phyloP scores from a whole-genome alignment of 257 asterid genomes.

The Henckelia pumila region DNA sequence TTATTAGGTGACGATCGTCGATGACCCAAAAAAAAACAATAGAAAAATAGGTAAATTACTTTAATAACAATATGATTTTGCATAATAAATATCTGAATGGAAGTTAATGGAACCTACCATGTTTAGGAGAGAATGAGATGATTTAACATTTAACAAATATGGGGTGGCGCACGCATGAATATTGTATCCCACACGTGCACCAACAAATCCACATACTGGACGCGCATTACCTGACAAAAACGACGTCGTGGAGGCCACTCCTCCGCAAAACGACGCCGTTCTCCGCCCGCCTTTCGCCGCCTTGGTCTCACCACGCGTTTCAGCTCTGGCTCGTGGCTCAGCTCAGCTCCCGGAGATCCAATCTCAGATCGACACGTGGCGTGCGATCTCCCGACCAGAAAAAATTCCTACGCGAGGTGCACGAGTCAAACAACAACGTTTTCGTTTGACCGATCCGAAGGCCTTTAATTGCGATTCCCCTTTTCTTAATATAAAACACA shows the following conservation, averaged over 20 bases:
- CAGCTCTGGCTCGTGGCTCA: background rate
- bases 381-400: constrained; percentile 25
- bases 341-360: background rate
- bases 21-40: too few relatives aligned
- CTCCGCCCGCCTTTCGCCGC: background rate
- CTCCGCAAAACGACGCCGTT: background rate
- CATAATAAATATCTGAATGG: too few relatives aligned
- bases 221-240: background rate
- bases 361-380: constrained; percentile 3
- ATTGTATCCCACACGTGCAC: background rate
- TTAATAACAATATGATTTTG: too few relatives aligned
- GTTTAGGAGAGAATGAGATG: too few relatives aligned
- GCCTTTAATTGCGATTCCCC: constrained; percentile 10
- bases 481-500: background rate
- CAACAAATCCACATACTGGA: background rate
- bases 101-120: too few relatives aligned
- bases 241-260: constrained; percentile 9
- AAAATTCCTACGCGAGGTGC: constrained; percentile 32
- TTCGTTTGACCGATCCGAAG: constrained; percentile 41
- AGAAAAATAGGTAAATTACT: too few relatives aligned
- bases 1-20: too few relatives aligned
- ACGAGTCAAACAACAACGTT: constrained; percentile 25
- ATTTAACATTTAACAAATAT: too few relatives aligned
- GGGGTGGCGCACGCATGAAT: background rate
- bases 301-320: background rate